Percentiles rank a stretch among this genome's conserved stretches.
These are phyloP conservation scores for Boletus tomentosulus DNA, from an alignment of 768 basidiomycete species.

Conservation along the genomic window DNA sequence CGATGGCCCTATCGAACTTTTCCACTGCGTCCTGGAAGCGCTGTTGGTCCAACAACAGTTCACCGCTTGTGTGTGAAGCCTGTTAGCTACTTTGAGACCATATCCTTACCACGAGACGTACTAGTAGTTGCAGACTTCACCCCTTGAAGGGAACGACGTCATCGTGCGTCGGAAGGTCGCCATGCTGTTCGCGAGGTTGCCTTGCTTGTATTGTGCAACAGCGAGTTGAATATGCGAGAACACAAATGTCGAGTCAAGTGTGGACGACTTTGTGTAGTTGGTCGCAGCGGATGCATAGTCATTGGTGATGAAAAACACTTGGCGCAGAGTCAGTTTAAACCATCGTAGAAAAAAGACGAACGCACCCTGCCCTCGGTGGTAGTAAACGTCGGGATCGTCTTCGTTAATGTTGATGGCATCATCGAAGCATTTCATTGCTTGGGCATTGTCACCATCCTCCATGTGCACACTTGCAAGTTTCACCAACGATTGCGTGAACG, in stretches of 20 bases:
- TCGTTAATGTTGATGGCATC: conserved; percentile 79
- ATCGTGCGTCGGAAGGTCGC: conserved; percentile 85
- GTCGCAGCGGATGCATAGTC: conserved; percentile 81
- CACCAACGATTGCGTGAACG: conserved; percentile 83
- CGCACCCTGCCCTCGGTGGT: conserved; percentile 93
- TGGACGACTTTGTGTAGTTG: conserved; percentile 89
- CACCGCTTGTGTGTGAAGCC: conserved; percentile 56
- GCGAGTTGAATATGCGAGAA: conserved; percentile 98
- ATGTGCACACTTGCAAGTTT: conserved; percentile 97
- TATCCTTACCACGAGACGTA: conserved; percentile 34
- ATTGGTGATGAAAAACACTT: conserved; percentile 93
- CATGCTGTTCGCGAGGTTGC: conserved; percentile 76
- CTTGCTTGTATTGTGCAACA: conserved; percentile 93
- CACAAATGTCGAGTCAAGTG: conserved; percentile 83
- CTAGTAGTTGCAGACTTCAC: conserved; percentile 96
- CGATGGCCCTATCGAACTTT: conserved; percentile 89
- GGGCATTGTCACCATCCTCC: conserved; percentile 82
- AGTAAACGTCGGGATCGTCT: conserved; percentile 92
- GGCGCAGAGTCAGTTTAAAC: neutral
- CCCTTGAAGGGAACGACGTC: conserved; percentile 77
- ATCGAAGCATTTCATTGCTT: conserved; percentile 89
- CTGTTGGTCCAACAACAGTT: conserved; percentile 88
- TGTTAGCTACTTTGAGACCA: neutral
- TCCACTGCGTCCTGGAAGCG: conserved; percentile 85
- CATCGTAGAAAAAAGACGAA: neutral